Conservation (phyloP, 441 rosid species). For the Lepidium campestre region DNA sequence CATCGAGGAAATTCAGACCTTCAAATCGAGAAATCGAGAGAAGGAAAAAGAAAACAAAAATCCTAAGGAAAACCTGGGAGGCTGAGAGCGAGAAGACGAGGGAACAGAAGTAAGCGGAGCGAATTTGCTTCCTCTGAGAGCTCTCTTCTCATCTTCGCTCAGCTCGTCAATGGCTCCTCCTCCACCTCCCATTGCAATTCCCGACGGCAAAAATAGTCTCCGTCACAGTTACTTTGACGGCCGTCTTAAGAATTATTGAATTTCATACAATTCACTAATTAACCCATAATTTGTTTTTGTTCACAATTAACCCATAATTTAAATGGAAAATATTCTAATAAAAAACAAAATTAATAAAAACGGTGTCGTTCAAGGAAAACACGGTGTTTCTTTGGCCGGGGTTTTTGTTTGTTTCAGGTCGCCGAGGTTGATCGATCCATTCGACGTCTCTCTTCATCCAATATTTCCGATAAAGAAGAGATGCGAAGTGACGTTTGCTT, state of each 20-base stretch:
- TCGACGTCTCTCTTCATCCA: slow-evolving; percentile 10
- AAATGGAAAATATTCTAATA: too few species aligned
- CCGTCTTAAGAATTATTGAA: neutral
- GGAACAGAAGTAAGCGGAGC: slow-evolving; percentile 65
- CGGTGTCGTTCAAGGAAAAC: neutral
- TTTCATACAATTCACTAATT: neutral
- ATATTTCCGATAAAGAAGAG: neutral
- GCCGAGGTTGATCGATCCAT: slow-evolving; percentile 11
- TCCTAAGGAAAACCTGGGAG: slow-evolving; percentile 31
- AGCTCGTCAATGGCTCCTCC: slow-evolving; percentile 42
- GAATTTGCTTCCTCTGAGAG: slow-evolving; percentile 88
- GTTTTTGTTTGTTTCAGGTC: neutral
- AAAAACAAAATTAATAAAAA: too few species aligned
- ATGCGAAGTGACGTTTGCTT: slow-evolving; percentile 41
- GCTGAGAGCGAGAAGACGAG: slow-evolving; percentile 29
- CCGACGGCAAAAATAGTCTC: neutral
- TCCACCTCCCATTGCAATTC: slow-evolving; percentile 7
- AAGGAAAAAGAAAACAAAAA: neutral
- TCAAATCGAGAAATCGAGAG: neutral
- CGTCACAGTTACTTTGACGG: slow-evolving; percentile 13
- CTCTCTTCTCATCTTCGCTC: slow-evolving; percentile 77
- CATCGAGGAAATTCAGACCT: neutral
- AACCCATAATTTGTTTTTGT: too few species aligned
- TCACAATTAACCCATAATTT: too few species aligned
- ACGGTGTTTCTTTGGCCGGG: slow-evolving; percentile 17